Evolutionary conservation across 2,329 filamentous ascomycete genomes (phyloP).

Genomic region (Macrophomina phaseolina): DNA sequence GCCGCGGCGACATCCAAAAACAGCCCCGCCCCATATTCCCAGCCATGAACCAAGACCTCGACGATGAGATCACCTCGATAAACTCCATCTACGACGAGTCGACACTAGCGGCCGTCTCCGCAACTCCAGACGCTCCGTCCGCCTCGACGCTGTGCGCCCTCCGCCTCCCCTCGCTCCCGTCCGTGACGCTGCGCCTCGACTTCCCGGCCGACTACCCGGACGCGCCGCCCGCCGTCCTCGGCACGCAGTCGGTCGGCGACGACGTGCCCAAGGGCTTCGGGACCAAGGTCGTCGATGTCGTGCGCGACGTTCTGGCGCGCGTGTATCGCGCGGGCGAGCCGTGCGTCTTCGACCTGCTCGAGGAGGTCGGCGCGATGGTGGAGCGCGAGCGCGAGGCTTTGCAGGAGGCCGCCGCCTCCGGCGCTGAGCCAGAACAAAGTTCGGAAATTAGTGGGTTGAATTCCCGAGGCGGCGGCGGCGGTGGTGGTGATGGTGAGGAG

Average conservation of each 20-base stretch:
- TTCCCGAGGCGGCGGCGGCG: conserved; percentile 5
- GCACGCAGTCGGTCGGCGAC: conserved; percentile 77
- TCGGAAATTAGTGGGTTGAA: conserved; percentile 31
- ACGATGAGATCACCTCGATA: conserved; percentile 79
- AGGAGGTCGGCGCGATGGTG: conserved; percentile 58
- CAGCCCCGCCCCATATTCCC: not conserved
- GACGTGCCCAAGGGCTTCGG: conserved; percentile 73
- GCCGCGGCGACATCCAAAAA: conserved; percentile 2
- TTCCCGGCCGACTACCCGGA: conserved; percentile 80
- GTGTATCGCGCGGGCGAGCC: conserved; percentile 77
- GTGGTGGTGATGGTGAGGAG: not conserved
- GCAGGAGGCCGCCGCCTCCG: conserved; percentile 26
- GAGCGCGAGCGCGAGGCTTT: conserved; percentile 55
- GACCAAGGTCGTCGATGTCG: conserved; percentile 70
- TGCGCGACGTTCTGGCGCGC: conserved; percentile 69
- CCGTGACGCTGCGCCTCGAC: conserved; percentile 60
- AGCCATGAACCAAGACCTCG: conserved; percentile 52
- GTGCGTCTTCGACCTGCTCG: conserved; percentile 90
- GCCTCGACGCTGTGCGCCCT: conserved; percentile 60
- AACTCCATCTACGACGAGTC: conserved; percentile 81
- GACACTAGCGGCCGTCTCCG: conserved; percentile 53
- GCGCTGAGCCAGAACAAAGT: no score
- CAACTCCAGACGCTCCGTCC: conserved; percentile 39
- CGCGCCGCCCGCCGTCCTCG: conserved; percentile 72
- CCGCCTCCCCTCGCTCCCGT: conserved; percentile 68